Evolutionary conservation across 371 early-diverging fungal species (phyloP).

Genomic region (Capillidium heterosporum): DNA sequence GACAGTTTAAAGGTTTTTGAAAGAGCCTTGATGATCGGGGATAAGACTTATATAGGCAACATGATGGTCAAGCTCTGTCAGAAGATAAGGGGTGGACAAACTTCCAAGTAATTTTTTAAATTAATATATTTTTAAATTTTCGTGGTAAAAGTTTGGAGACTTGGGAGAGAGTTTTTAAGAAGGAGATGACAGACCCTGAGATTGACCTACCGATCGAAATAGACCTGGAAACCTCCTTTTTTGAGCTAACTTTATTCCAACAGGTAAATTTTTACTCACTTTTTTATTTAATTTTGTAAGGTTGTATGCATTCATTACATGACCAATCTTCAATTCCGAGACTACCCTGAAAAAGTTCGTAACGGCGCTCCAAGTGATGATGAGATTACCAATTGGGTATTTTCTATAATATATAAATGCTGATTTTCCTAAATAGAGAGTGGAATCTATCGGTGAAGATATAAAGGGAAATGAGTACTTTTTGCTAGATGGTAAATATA

Average conservation of each 20-base stretch:
- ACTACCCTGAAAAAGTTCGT: not conserved
- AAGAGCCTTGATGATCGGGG: not conserved
- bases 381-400: not conserved
- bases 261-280: not conserved
- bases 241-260: not conserved
- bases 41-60: not conserved
- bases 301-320: not conserved
- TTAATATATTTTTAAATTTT: too few species aligned
- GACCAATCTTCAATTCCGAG: not conserved
- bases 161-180: not conserved
- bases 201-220: not conserved
- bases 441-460: constrained; percentile 1
- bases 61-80: not conserved
- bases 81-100: not conserved
- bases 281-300: not conserved
- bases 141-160: not conserved
- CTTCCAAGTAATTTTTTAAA: not conserved
- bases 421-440: not conserved
- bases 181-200: not conserved
- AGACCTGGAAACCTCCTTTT: not conserved
- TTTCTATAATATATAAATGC: not conserved
- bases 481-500: constrained; percentile 1
- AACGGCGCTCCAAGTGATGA: not conserved
- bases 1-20: not conserved
- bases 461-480: constrained; percentile 1